Evolutionary conservation across 2,329 filamentous ascomycete species (phyloP).

Genomic region (Botrytis paeoniae): DNA sequence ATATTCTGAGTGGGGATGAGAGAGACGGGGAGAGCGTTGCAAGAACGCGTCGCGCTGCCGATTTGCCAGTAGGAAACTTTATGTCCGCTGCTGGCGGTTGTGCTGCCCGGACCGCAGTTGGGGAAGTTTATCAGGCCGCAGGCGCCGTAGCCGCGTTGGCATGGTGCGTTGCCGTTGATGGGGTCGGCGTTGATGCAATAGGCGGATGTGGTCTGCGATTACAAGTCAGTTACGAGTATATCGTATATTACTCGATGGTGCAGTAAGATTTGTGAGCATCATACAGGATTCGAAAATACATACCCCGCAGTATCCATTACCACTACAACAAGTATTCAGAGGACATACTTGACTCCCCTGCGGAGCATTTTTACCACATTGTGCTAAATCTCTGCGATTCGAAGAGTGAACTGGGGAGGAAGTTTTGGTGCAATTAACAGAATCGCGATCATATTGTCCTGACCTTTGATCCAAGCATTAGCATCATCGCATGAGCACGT

Average conservation of each 20-base stretch:
- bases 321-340: slow-evolving; percentile 16
- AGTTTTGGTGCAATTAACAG: background rate
- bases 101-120: slow-evolving; percentile 4
- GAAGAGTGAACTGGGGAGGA: slow-evolving; percentile 15
- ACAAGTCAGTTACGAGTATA: background rate
- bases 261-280: background rate
- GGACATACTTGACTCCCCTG: slow-evolving; percentile 16
- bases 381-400: slow-evolving; percentile 17
- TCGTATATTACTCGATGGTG: background rate
- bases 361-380: slow-evolving; percentile 14
- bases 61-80: slow-evolving; percentile 18
- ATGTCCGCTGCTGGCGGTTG: background rate
- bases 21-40: slow-evolving; percentile 36
- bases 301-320: slow-evolving; percentile 19
- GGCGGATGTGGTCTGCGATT: slow-evolving; percentile 4
- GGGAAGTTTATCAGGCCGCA: slow-evolving; percentile 1
- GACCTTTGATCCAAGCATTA: background rate
- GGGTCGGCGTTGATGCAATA: slow-evolving; percentile 21
- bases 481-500: background rate
- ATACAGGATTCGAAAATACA: no score
- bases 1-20: slow-evolving; percentile 38
- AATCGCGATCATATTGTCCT: background rate
- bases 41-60: slow-evolving; percentile 24
- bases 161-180: background rate
- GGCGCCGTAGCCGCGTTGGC: slow-evolving; percentile 10